Conservation (phyloP, 345 rosid genomes). For the Corchorus olitorius region DNA sequence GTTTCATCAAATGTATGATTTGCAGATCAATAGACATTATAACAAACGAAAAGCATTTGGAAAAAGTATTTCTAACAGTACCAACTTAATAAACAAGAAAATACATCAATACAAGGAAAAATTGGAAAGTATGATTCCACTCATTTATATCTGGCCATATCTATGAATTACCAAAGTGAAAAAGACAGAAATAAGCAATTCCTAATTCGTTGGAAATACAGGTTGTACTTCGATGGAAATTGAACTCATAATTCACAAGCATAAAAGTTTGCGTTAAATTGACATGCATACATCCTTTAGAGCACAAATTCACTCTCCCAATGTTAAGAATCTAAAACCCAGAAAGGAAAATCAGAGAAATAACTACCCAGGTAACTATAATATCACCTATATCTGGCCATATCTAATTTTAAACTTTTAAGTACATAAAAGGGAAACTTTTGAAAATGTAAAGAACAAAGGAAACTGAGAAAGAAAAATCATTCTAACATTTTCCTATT, state of each 20-base stretch:
- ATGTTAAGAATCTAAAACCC: neutral
- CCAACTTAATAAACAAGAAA: neutral
- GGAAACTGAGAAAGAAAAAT: neutral
- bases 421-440: neutral
- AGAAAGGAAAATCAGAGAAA: neutral
- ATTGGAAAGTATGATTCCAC: neutral
- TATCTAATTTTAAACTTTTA: neutral
- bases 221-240: neutral
- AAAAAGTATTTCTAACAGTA: neutral
- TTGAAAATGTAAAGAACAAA: neutral
- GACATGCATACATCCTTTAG: neutral
- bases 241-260: neutral
- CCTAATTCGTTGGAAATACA: constrained; percentile 3
- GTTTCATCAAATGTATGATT: neutral
- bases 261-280: neutral
- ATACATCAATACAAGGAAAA: neutral
- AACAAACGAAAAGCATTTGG: neutral
- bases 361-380: neutral
- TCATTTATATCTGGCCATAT: neutral
- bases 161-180: neutral
- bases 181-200: neutral
- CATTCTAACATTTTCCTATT: neutral
- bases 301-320: neutral
- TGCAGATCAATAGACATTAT: neutral
- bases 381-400: too few relatives aligned